These are phyloP conservation scores for Saccharomycopsis fibuligera DNA, from an alignment of 805 yeast genomes.

Conservation along the genomic window DNA sequence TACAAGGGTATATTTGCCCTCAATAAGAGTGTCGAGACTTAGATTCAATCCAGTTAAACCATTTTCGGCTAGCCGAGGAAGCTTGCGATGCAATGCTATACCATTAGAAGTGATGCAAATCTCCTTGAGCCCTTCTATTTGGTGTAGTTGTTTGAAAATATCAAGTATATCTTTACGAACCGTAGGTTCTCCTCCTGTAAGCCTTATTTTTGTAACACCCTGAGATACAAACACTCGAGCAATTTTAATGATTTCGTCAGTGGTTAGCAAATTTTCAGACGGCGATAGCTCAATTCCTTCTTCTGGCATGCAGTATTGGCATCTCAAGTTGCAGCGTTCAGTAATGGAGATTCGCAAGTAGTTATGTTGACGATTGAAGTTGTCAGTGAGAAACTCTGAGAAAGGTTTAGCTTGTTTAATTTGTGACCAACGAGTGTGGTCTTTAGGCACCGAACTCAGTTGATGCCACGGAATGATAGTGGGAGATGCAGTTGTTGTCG, in stretches of 20 bases:
- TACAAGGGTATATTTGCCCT: constrained; percentile 43
- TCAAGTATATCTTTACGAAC: constrained; percentile 44
- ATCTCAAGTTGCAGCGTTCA: constrained; percentile 43
- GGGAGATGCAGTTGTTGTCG: neutral
- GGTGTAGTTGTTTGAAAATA: constrained; percentile 33
- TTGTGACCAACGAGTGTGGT: constrained; percentile 1
- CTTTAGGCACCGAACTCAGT: too few relatives aligned
- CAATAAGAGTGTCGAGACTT: constrained; percentile 44
- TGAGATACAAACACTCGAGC: constrained; percentile 39
- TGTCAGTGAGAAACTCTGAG: constrained; percentile 39
- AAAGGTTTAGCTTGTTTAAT: constrained; percentile 27
- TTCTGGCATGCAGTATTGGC: constrained; percentile 51
- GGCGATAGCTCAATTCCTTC: constrained; percentile 48
- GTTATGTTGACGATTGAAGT: constrained; percentile 39
- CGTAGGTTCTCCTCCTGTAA: constrained; percentile 55
- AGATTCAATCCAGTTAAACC: constrained; percentile 45
- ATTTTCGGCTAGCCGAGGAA: constrained; percentile 33
- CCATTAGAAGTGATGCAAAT: constrained; percentile 50
- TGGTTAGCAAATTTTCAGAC: constrained; percentile 33
- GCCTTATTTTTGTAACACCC: constrained; percentile 46
- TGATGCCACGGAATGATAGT: too few relatives aligned
- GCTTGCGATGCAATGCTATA: constrained; percentile 41
- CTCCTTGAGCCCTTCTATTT: constrained; percentile 38
- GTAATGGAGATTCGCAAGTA: constrained; percentile 46
- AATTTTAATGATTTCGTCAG: constrained; percentile 38